Evolutionary conservation across 2,329 filamentous ascomycete genomes (phyloP), one percentile per base, ranked within the genome.

Genomic region (Talaromyces sp.): DNA sequence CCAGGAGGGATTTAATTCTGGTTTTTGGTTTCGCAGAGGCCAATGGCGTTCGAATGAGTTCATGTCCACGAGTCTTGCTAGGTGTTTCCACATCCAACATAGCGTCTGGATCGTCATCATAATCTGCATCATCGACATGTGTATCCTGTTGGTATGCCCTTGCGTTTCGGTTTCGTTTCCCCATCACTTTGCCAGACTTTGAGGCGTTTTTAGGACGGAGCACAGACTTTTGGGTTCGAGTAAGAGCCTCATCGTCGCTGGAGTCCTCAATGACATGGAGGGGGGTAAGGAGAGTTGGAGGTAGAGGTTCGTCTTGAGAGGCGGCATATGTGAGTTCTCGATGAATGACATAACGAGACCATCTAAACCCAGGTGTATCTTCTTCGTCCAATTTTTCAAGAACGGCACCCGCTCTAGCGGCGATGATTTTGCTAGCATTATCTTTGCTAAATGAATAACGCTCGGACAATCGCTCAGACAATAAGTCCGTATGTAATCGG

Each of bases 341-440:
- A 52, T 76, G 72, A 11, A 76, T 74, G 8, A 66, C 72, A 56
- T 74, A 75, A 51, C 68, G 70, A 36, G 70, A 67, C 74, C 74
- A 76, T 55, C 71, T 70, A 45, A 73, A 70, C 10, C 61, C 64
- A 5, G 68, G 56, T 6, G 61, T 64, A 33, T 71, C 72, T 9
- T 70, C 70, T 43, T 70, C 66, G 17, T 75, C 69, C 65, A 76
- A 69, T 48, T 67, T 60, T 39, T 71, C 67, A 6, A 75, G 50
- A 5, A 76, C 61, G 13, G 56, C 48, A 2, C 46, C 54, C 3
- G 72, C 71, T 48, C 70, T 67, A 17, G 68, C 67, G 0, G 65
- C 53, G 24, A 76, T 66, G 11, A 76, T 64, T 43, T 73, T 65
- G 11, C 60, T 62, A 14, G 72, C 72, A 57, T 75, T 69, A 20